Percentiles rank a stretch among this genome's conserved stretches.
These are phyloP conservation scores for Cryphonectria radicalis DNA, from an alignment of 2,329 filamentous ascomycete species.

Conservation along the genomic window DNA sequence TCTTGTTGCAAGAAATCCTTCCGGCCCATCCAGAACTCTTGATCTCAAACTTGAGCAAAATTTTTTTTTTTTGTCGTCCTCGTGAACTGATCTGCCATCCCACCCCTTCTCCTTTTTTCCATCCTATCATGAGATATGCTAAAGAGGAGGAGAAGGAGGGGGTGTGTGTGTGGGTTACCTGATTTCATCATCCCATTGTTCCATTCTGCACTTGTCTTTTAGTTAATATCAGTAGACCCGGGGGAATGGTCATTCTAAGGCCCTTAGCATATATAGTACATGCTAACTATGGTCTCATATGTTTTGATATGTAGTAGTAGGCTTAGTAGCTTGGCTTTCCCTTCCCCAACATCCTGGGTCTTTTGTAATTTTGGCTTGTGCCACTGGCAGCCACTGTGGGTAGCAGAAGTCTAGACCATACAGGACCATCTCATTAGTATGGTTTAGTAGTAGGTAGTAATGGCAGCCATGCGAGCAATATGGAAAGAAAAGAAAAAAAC, in stretches of 20 bases:
- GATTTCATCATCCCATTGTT: neutral
- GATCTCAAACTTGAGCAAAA: neutral
- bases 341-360: too few relatives aligned
- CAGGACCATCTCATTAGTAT: neutral
- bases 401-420: neutral
- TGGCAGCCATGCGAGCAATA: neutral
- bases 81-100: neutral
- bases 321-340: neutral
- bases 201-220: neutral
- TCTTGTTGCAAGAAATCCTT: constrained; percentile 14
- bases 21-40: constrained; percentile 11
- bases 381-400: neutral
- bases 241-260: neutral
- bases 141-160: neutral
- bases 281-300: too few relatives aligned
- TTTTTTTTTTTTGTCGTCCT: neutral
- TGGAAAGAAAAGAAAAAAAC: neutral
- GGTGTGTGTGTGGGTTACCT: neutral
- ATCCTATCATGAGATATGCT: constrained; percentile 14
- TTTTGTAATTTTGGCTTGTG: neutral
- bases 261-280: neutral
- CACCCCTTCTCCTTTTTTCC: constrained; percentile 13
- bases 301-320: neutral
- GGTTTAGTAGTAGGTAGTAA: neutral
- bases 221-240: neutral